Base-by-base conservation (phyloP, 2,329 filamentous ascomycete species). In the Orbilia ellipsospora region DNA sequence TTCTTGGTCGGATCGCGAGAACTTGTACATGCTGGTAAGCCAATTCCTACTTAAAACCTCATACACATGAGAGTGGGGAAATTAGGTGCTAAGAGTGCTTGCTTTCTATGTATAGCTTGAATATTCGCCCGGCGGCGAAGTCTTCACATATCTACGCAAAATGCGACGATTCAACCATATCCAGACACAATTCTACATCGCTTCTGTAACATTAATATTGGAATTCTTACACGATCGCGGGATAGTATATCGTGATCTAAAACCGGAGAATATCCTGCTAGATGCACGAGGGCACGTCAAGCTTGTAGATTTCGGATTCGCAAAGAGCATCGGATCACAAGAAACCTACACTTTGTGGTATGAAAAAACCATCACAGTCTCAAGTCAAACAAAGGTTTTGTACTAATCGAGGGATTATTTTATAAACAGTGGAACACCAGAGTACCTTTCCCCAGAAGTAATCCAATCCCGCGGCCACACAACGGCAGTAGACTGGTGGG, bases 401-500 rank as follows among this genome's bases (percentile, higher is more conserved):
- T 23, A 26, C 2, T 44, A n/a, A 23, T 23, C 23, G 23, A 23
- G 23, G 23, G 4, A 2, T 23, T 4, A 4, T 23, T 44, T 44
- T 44, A 44, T 12, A 44, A 12, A 44, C 16, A 68, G 59, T 82
- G 92, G 92, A 60, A 94, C 92, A 1, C 92, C 92, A 54, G 92
- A 94, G 81, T 94, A 94, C 81, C 88, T 94, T 54, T 92, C 92
- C 1, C 92, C 92, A 4, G 92, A 94, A 83, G 92, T 94, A 50
- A 94, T 94, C 78, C 88, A 92, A 78, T 93, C 92, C 81, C 93
- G 92, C 81, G 92, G 90, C 12, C 89, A 90, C 80, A 90, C 88
- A 1, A 89, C 88, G 1, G 91, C 92, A 13, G 92, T 94, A 42
- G 92, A 94, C 84, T 94, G 92, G 92, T 94, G 92, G 92, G 92